These are phyloP conservation scores for Lentinus tigrinus DNA, from an alignment of 768 basidiomycete species.

Conservation along the genomic window DNA sequence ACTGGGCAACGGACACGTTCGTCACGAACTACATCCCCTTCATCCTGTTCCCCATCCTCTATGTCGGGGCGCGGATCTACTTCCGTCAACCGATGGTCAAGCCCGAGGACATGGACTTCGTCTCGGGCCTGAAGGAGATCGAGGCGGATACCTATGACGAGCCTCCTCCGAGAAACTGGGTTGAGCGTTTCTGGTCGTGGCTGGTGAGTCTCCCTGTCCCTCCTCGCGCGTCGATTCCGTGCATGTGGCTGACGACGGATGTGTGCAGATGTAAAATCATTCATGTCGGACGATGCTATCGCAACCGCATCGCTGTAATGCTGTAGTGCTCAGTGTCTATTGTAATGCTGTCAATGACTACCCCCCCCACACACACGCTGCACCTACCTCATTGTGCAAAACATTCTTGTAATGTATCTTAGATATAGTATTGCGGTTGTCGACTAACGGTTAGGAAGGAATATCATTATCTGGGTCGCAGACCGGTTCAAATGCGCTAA, in stretches of 20 bases:
- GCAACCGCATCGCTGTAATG: background rate
- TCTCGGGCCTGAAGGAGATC: constrained; percentile 47
- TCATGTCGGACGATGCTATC: background rate
- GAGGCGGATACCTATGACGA: constrained; percentile 53
- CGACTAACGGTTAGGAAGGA: constrained; percentile 1
- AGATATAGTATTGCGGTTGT: constrained; percentile 5
- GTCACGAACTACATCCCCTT: constrained; percentile 80
- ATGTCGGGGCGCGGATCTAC: constrained; percentile 54
- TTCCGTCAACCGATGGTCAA: constrained; percentile 46
- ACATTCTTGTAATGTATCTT: constrained; percentile 3
- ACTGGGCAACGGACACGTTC: constrained; percentile 65
- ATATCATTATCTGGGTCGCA: background rate
- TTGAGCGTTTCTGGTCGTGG: constrained; percentile 77
- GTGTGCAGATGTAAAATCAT: constrained; percentile 16
- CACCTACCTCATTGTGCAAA: background rate
- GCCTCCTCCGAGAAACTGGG: constrained; percentile 62
- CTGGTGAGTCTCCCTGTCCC: constrained; percentile 49
- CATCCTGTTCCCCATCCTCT: constrained; percentile 74
- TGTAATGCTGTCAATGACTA: background rate
- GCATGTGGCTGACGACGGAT: background rate
- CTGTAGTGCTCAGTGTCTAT: background rate
- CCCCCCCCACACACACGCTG: background rate
- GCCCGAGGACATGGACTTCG: constrained; percentile 82
- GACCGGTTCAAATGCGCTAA: no score
- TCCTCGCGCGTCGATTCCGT: background rate